These are phyloP conservation scores for Penicillium sp. DNA, from an alignment of 2,329 filamentous ascomycete species.

Conservation along the genomic window DNA sequence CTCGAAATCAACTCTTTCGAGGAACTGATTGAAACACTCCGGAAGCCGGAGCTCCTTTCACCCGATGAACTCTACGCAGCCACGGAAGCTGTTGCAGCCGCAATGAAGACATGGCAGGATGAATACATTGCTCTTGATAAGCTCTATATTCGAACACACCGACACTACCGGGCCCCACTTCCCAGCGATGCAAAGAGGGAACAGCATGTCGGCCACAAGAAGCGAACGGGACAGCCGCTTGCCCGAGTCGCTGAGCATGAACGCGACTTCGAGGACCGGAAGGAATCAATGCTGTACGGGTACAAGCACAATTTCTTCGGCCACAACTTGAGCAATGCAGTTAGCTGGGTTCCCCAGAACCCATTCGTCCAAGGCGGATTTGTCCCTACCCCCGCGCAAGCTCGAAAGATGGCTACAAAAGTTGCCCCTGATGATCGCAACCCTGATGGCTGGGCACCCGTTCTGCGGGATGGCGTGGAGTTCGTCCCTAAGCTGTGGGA, in stretches of 20 bases:
- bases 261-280: conserved; percentile 57
- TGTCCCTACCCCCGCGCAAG: conserved; percentile 44
- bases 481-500: conserved; percentile 39
- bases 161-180: conserved; percentile 41
- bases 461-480: conserved; percentile 39
- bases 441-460: conserved; percentile 42
- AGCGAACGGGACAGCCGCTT: conserved; percentile 18
- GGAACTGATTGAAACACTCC: conserved; percentile 37
- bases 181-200: conserved; percentile 39
- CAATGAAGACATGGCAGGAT: conserved; percentile 58
- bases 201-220: conserved; percentile 18
- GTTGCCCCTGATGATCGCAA: conserved; percentile 39
- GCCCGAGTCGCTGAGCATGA: conserved; percentile 17
- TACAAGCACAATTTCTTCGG: conserved; percentile 57
- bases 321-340: conserved; percentile 39
- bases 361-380: conserved; percentile 57
- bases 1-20: conserved; percentile 39
- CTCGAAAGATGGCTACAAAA: conserved; percentile 41
- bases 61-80: conserved; percentile 56
- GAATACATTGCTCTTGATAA: conserved; percentile 56
- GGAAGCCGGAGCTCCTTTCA: conserved; percentile 43
- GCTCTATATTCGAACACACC: conserved; percentile 49
- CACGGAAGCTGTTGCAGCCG: conserved; percentile 55
- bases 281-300: conserved; percentile 62
- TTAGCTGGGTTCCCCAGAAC: conserved; percentile 46